Percentiles rank a stretch among this genome's conserved stretches.
Conservation (phyloP, 192 early-diverging fungal species). For the Kickxella alabastrina region DNA sequence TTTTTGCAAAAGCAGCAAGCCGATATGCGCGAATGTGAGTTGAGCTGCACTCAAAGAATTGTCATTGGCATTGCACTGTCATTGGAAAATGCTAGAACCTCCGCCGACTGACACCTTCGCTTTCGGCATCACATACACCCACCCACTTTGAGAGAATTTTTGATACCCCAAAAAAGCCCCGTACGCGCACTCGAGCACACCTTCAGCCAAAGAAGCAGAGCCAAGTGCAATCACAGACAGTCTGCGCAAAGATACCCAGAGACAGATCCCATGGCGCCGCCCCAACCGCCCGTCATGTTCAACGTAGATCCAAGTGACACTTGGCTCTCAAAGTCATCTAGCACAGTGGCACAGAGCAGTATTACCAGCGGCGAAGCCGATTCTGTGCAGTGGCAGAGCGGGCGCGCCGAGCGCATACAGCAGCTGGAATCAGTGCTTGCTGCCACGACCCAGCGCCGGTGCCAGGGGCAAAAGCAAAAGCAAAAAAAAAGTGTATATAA, state of each 20-base stretch:
- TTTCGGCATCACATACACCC: too few species aligned
- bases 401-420: constrained; percentile 34
- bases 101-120: too few species aligned
- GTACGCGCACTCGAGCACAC: background rate
- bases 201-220: background rate
- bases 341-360: background rate
- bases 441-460: constrained; percentile 7
- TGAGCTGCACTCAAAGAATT: too few species aligned
- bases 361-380: background rate
- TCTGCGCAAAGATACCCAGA: too few species aligned
- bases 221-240: too few species aligned
- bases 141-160: background rate
- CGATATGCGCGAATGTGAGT: too few species aligned
- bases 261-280: too few species aligned
- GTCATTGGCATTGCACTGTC: too few species aligned
- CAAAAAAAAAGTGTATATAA: background rate
- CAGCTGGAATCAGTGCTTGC: constrained; percentile 33
- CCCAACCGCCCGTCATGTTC: constrained; percentile 24
- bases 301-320: constrained; percentile 3
- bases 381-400: constrained; percentile 41
- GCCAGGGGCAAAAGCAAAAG: constrained; percentile 2
- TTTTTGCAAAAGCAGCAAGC: too few species aligned
- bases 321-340: background rate
- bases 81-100: too few species aligned
- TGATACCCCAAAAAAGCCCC: background rate